A percentile compares a stretch with the other conserved stretches of the same genome.
phyloP scores from a whole-genome alignment of 306 rosid species.

The Cicer judaicum region DNA sequence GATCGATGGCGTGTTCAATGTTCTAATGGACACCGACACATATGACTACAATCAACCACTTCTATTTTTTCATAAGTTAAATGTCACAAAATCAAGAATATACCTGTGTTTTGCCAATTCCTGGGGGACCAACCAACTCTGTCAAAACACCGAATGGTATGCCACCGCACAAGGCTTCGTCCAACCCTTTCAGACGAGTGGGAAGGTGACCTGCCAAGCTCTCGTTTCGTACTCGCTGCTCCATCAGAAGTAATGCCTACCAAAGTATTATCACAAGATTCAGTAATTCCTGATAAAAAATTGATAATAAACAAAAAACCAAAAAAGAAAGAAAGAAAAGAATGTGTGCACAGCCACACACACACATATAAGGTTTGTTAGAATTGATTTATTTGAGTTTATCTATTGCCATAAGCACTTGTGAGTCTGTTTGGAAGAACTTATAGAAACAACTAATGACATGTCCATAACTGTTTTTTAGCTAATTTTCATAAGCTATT shows the following conservation, averaged over 20 bases:
- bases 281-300: slow-evolving; percentile 41
- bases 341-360: not conserved
- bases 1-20: too few species aligned
- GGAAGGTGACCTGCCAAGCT: slow-evolving; percentile 81
- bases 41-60: too few species aligned
- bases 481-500: too few species aligned
- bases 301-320: not conserved
- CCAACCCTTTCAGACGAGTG: slow-evolving; percentile 81
- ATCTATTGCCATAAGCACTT: too few species aligned
- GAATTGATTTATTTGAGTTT: too few species aligned
- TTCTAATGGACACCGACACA: too few species aligned
- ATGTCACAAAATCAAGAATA: slow-evolving; percentile 10
- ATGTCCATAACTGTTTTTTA: too few species aligned
- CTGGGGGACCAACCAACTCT: slow-evolving; percentile 97
- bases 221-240: slow-evolving; percentile 69
- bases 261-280: slow-evolving; percentile 41
- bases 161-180: slow-evolving; percentile 87
- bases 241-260: slow-evolving; percentile 73
- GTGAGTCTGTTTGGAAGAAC: too few species aligned
- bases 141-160: slow-evolving; percentile 90
- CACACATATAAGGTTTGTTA: too few species aligned
- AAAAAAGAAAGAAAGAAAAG: not conserved
- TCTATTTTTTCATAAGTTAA: not conserved
- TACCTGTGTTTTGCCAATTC: slow-evolving; percentile 93
- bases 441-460: too few species aligned